These are phyloP conservation scores for Puccinia hordei DNA, from an alignment of 1,284 basidiomycete genomes.

Conservation along the genomic window DNA sequence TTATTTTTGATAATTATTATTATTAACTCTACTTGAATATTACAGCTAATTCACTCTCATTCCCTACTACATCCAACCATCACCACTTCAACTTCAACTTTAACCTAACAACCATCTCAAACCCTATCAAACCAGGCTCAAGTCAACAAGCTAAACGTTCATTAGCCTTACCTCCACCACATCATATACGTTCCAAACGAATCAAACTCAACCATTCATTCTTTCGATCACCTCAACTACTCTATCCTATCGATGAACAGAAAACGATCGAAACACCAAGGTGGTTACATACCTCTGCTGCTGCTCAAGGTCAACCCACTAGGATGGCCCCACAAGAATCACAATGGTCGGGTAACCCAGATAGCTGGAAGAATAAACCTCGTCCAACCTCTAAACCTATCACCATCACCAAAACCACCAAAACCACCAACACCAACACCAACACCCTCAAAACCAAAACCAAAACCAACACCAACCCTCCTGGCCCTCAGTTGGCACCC, in stretches of 20 bases:
- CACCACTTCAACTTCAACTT: no score
- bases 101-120: not conserved
- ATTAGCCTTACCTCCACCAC: not conserved
- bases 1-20: no score
- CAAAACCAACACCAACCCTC: no score
- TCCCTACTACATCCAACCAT: no score
- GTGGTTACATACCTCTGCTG: slow-evolving; percentile 28
- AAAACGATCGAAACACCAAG: not conserved
- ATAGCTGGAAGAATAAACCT: no score
- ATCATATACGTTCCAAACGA: slow-evolving; percentile 9
- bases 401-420: no score
- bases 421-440: no score
- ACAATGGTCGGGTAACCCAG: slow-evolving; percentile 8
- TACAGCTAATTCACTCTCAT: no score
- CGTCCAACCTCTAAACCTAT: no score
- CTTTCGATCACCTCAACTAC: slow-evolving; percentile 15
- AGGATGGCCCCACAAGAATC: slow-evolving; percentile 2
- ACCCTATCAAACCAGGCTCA: not conserved
- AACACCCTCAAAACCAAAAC: no score
- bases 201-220: slow-evolving; percentile 14
- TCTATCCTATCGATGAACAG: no score
- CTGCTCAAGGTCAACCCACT: slow-evolving; percentile 10
- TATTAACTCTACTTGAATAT: no score
- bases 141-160: not conserved
- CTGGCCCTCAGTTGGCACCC: slow-evolving; percentile 12